Evolutionary conservation across 1,284 basidiomycete species (phyloP).

Genomic region (Apiotrichum gamsii): DNA sequence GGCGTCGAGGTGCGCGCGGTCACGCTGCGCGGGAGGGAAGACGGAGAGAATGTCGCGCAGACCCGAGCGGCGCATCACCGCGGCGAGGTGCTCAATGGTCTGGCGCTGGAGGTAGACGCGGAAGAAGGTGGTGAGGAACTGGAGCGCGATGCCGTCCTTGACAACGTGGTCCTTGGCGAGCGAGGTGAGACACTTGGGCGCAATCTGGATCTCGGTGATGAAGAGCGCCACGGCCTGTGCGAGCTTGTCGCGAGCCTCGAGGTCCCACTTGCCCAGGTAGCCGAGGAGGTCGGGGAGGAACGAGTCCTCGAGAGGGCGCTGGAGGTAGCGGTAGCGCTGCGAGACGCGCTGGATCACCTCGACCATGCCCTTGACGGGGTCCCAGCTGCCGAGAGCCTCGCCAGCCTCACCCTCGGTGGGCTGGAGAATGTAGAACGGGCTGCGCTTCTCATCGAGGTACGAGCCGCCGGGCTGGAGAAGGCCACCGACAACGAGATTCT

Average conservation of each 20-base stretch:
- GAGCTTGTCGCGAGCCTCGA: conserved; percentile 71
- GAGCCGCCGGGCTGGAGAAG: conserved; percentile 91
- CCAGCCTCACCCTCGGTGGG: conserved; percentile 13
- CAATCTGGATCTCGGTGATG: conserved; percentile 71
- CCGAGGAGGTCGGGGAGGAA: conserved; percentile 78
- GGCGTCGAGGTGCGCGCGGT: conserved; percentile 65
- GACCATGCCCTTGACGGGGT: conserved; percentile 73
- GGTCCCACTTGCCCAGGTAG: conserved; percentile 75
- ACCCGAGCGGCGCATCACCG: conserved; percentile 68
- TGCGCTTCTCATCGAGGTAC: conserved; percentile 71
- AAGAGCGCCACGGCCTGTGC: conserved; percentile 73
- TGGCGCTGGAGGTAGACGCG: conserved; percentile 60
- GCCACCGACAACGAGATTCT: conserved; percentile 87
- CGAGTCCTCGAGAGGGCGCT: conserved; percentile 84
- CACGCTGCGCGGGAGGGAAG: conserved; percentile 76
- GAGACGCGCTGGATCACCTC: conserved; percentile 93
- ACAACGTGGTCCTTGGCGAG: conserved; percentile 89
- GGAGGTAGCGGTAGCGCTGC: conserved; percentile 97
- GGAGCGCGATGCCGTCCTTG: conserved; percentile 79
- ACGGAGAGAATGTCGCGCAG: conserved; percentile 80
- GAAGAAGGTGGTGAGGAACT: conserved; percentile 72
- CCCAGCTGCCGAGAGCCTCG: conserved; percentile 29
- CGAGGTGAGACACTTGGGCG: conserved; percentile 67
- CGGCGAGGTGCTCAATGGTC: conserved; percentile 77
- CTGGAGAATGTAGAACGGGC: conserved; percentile 47